Conservation (phyloP, 345 rosid genomes). For the Brassica carinata region DNA sequence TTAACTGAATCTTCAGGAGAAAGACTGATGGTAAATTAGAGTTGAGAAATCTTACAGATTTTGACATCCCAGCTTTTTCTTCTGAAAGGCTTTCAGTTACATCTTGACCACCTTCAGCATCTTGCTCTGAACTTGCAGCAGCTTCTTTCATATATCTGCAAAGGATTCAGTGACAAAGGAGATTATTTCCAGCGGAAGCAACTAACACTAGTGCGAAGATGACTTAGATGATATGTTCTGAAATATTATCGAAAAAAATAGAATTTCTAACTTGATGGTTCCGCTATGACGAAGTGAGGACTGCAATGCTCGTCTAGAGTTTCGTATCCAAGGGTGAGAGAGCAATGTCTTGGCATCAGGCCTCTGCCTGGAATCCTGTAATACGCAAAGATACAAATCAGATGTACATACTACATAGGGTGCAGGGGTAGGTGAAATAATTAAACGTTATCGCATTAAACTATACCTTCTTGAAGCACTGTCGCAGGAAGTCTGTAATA, state of each 20-base stretch:
- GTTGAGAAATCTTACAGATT: constrained; percentile 49
- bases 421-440: constrained; percentile 10
- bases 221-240: background rate
- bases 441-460: constrained; percentile 4
- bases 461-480: constrained; percentile 96
- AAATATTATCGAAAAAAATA: background rate
- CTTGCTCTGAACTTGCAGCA: constrained; percentile 55
- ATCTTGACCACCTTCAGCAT: constrained; percentile 57
- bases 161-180: constrained; percentile 19
- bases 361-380: constrained; percentile 96
- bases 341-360: constrained; percentile 99
- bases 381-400: constrained; percentile 32
- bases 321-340: constrained; percentile 98
- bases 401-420: constrained; percentile 1
- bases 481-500: constrained; percentile 92
- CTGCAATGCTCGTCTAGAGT: constrained; percentile 82
- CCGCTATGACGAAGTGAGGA: constrained; percentile 89
- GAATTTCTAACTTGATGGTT: constrained; percentile 60
- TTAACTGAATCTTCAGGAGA: constrained; percentile 4
- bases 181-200: constrained; percentile 21
- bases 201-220: constrained; percentile 16
- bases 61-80: constrained; percentile 54
- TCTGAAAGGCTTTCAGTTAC: constrained; percentile 50
- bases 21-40: constrained; percentile 15
- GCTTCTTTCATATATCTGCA: constrained; percentile 59